Conservation (phyloP, 2,329 filamentous ascomycete species). For the Beauveria rudraprayagi region DNA sequence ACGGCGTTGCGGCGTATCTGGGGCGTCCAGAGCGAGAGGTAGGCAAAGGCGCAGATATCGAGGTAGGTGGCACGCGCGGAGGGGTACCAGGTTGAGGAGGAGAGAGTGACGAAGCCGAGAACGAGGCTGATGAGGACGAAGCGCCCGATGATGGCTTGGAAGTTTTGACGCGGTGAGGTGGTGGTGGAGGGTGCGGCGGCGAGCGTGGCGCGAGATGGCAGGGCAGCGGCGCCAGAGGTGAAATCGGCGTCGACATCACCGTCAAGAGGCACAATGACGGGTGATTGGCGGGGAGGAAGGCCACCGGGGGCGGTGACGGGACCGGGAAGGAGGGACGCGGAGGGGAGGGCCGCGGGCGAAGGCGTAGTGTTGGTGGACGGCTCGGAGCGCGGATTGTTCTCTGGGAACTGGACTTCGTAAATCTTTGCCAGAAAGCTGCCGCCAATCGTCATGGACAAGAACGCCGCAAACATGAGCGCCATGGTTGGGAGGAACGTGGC, state of each 20-base stretch:
- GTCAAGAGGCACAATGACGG: conserved; percentile 53
- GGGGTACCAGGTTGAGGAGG: conserved; percentile 53
- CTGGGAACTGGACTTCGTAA: conserved; percentile 47
- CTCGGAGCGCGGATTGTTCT: conserved; percentile 44
- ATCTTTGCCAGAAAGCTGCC: conserved; percentile 52
- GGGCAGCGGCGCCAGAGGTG: conserved; percentile 32
- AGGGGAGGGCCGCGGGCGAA: conserved; percentile 19
- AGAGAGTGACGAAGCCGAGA: conserved; percentile 50
- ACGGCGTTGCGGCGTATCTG: conserved; percentile 87
- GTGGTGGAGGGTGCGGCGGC: conserved; percentile 17
- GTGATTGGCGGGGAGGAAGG: conserved; percentile 6
- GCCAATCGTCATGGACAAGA: conserved; percentile 50
- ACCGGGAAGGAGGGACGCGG: conserved; percentile 28
- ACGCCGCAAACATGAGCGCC: conserved; percentile 40
- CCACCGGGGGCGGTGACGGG: conserved; percentile 30
- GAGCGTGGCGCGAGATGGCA: conserved; percentile 23
- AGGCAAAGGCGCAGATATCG: conserved; percentile 60
- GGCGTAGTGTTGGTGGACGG: conserved; percentile 21
- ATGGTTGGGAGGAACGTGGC: conserved; percentile 50
- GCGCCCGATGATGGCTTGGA: conserved; percentile 49
- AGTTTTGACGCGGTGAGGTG: conserved; percentile 28
- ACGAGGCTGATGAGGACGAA: conserved; percentile 48
- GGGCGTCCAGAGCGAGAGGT: conserved; percentile 85
- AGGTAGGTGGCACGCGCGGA: conserved; percentile 47
- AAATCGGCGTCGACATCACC: conserved; percentile 57